Evolutionary conservation across 805 yeast genomes (phyloP), one percentile per base, ranked within the genome.

Genomic region (Candida vartiovaarae): DNA sequence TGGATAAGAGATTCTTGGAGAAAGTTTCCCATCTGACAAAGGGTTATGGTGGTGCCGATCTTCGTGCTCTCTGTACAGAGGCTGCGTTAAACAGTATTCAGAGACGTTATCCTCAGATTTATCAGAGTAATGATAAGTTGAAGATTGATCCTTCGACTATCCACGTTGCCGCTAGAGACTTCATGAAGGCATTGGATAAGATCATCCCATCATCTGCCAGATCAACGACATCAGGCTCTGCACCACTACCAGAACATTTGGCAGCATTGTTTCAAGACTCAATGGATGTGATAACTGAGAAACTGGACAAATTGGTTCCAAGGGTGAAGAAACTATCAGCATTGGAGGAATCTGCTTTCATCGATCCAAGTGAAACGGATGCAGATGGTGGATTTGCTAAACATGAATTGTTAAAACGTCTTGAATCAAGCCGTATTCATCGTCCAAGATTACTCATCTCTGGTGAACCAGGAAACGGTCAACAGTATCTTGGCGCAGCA

Each of bases 1-100:
- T 86, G 44, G 61, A 77, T 6, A 66, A 66, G 0, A 64, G 59
- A 5, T 84, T 93, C 51, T 54, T 87, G 8, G 70, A 72, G 5
- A 78, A 80, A 43, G 70, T 93, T 32, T 91, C 97, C 0, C 71
- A 71, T 23, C 65, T 87, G 45, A 91, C 99, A 0, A 91, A 90
- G 60, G 99, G 99, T 0, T 93, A 86, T 58, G 99, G 99, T 38
- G 99, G 99, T 68, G 98, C 99, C 3, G 99, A 93, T 62, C 68
- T 93, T 49, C 70, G 96, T 43, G 96, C 98, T 0, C 67, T 93
- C 29, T 89, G 98, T 61, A 91, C 98, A 0, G 99, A 93, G 60
- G 90, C 97, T 29, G 98, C 98, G 0, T 70, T 93, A 49, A 82
- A 84, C 55, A 82, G 96, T 55, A 91, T 93, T 34, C 97, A 91